phyloP scores from a whole-genome alignment of 768 basidiomycete genomes.

The Goffeauzyma gilvescens region DNA sequence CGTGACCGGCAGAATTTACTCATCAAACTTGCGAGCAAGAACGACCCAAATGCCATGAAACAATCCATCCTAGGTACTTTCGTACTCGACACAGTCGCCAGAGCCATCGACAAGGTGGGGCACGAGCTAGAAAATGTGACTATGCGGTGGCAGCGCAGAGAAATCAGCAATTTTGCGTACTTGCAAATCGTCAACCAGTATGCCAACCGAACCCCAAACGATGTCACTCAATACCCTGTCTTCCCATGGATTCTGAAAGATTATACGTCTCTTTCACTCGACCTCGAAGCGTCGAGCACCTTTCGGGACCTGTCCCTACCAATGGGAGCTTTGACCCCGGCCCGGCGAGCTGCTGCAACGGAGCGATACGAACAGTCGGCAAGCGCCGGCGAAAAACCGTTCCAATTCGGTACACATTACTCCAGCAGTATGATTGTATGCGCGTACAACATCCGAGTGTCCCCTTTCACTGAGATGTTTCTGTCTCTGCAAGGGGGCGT shows the following conservation, averaged over 20 bases:
- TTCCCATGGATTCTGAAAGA: slow-evolving; percentile 74
- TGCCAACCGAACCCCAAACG: slow-evolving; percentile 79
- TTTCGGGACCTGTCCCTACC: slow-evolving; percentile 52
- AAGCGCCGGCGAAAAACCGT: slow-evolving; percentile 60
- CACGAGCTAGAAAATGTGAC: slow-evolving; percentile 28
- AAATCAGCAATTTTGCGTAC: slow-evolving; percentile 86
- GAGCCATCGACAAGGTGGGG: slow-evolving; percentile 22
- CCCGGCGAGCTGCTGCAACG: slow-evolving; percentile 53
- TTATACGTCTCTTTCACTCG: slow-evolving; percentile 46
- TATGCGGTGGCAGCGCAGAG: slow-evolving; percentile 65
- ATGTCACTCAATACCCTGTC: slow-evolving; percentile 85
- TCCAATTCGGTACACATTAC: slow-evolving; percentile 62
- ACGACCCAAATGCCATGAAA: slow-evolving; percentile 43
- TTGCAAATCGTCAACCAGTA: slow-evolving; percentile 74
- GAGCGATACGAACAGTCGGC: slow-evolving; percentile 54
- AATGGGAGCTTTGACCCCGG: slow-evolving; percentile 71
- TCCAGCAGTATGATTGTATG: slow-evolving; percentile 94
- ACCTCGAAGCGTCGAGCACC: slow-evolving; percentile 15
- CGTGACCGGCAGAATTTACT: slow-evolving; percentile 39
- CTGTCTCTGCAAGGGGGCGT: slow-evolving; percentile 83
- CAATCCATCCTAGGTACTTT: slow-evolving; percentile 31
- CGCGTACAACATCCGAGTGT: slow-evolving; percentile 73
- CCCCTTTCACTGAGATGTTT: slow-evolving; percentile 87
- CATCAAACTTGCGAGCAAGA: slow-evolving; percentile 32
- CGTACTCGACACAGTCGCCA: slow-evolving; percentile 25